Evolutionary conservation across 192 early-diverging fungal genomes (phyloP).

Genomic region (Backusella mclennaniae): DNA sequence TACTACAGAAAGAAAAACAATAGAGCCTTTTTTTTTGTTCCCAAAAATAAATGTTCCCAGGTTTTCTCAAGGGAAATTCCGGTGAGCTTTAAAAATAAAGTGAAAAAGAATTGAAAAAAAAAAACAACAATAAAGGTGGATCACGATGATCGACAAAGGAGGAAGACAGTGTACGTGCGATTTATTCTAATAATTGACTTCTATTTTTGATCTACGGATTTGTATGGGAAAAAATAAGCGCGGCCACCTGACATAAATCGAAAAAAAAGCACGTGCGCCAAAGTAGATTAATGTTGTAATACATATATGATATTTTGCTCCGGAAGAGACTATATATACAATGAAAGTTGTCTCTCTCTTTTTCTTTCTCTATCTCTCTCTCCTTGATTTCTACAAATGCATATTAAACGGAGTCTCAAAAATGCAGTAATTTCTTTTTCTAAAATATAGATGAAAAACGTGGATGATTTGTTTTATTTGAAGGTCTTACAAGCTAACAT

Average conservation of each 20-base stretch:
- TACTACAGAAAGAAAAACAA: background rate
- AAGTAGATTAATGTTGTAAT: background rate
- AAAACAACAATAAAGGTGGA: background rate
- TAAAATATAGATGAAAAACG: background rate
- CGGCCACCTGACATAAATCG: background rate
- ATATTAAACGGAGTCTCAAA: background rate
- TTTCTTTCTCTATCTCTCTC: background rate
- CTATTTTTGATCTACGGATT: background rate
- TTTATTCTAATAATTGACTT: background rate
- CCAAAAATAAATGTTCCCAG: background rate
- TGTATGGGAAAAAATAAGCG: background rate
- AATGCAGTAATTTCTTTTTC: background rate
- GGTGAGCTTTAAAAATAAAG: background rate
- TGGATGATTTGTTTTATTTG: background rate
- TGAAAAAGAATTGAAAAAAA: background rate
- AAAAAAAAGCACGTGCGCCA: background rate
- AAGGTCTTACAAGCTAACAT: constrained; percentile 2
- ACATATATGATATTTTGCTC: background rate
- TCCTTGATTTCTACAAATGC: background rate
- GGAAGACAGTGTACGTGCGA: no score
- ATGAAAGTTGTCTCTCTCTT: background rate
- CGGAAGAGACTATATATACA: background rate
- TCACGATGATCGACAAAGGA: no score
- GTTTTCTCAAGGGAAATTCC: background rate
- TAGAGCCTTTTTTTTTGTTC: background rate